Base-by-base conservation (phyloP, 148 eudicot species). In the Rhododendron henanense region DNA sequence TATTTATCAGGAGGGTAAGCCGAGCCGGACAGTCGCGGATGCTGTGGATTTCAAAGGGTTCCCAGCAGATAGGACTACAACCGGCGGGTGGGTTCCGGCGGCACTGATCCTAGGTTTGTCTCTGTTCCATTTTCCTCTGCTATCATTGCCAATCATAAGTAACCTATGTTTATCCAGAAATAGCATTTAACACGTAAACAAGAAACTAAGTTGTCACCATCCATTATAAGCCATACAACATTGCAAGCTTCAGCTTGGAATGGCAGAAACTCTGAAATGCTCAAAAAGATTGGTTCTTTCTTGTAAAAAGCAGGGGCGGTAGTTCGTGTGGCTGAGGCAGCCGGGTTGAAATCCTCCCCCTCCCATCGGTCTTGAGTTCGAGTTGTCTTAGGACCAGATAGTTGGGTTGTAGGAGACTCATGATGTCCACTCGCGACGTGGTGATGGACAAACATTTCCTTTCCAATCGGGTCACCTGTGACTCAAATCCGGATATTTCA, bases 11-110 rank as follows among this genome's bases (percentile, higher is more conserved):
- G 92, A 89, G 15, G 90, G 87, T 39, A 94, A 93, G 84, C 84
- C 87, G 94, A 89, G 90, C 86, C 90, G 91, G 95, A 61, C 88
- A 2, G 92, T 90, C 1, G 48, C 89, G 0, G 97, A 92, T 90
- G 97, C 98, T 81, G 88, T 92, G n/a, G 94, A 96, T 88, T 92
- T 90, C 87, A 91, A 92, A 88, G 98, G 96, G 18, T 45, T 59
- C 79, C 96, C 97, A 6, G 97, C 96, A 5, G 93, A 94, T 59
- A 90, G 92, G 88, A 53, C 94, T 2, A 94, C 90, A 85, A 96
- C 98, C 57, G 98, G 98, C 81, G 96, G 98, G 53, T 96, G 98
- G 98, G 83, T 93, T 7, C 90, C 94, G 44, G 97, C 98, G 44
- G 93, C 95, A 31, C 94, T 92, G 45, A 90, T 94, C 47, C 86